Evolutionary conservation across 2,329 filamentous ascomycete genomes (phyloP).

Genomic region (Apiospora saccharicola): DNA sequence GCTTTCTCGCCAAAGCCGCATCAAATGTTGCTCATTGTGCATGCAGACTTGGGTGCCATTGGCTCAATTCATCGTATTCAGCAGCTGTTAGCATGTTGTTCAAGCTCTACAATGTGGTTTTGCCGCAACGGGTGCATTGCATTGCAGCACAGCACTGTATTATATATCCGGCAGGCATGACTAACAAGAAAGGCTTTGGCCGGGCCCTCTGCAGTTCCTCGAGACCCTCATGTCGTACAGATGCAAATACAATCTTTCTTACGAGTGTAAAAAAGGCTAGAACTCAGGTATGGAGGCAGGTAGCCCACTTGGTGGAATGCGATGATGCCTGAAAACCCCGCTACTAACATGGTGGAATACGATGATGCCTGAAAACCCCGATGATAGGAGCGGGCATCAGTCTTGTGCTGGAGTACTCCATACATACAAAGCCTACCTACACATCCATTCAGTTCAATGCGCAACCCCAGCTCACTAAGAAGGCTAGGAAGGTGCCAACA

Average conservation of each 20-base stretch:
- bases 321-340: background rate
- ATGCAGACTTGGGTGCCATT: background rate
- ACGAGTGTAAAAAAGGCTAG: no score
- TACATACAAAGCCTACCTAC: background rate
- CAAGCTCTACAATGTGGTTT: background rate
- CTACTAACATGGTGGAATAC: background rate
- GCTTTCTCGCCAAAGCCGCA: constrained; percentile 19
- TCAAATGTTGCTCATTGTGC: background rate
- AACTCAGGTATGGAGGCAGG: no score
- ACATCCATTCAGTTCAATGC: background rate
- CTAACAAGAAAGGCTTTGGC: background rate
- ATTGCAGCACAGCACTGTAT: background rate
- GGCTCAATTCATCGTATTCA: background rate
- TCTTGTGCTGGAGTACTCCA: no score
- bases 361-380: background rate
- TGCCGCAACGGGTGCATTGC: background rate
- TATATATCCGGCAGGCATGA: background rate
- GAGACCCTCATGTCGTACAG: background rate
- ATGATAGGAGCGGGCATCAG: no score
- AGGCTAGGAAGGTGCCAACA: no score
- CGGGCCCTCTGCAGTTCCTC: background rate
- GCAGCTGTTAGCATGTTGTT: background rate
- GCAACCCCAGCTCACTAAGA: background rate
- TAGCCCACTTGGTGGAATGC: background rate
- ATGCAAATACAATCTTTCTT: no score